phyloP scores from a whole-genome alignment of 352 stramenopile species.

The Pythium phragmiticola region DNA sequence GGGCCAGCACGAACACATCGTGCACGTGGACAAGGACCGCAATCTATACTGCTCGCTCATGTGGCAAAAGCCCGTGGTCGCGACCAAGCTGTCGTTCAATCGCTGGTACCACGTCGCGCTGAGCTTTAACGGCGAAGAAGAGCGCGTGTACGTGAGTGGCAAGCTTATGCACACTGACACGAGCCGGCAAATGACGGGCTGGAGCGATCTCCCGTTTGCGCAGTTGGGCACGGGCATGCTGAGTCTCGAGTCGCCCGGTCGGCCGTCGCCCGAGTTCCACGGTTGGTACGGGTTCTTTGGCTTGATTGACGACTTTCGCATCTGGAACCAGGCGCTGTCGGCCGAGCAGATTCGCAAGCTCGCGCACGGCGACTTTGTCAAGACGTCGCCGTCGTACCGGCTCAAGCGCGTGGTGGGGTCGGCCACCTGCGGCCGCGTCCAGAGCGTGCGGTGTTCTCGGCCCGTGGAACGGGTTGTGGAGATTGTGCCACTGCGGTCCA shows the following conservation, averaged over 20 bases:
- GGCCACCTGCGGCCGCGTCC: conserved; percentile 9
- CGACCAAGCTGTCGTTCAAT: conserved; percentile 23
- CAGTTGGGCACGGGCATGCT: conserved; percentile 65
- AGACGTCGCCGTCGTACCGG: conserved; percentile 16
- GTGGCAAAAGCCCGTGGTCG: conserved; percentile 28
- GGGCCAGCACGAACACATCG: conserved; percentile 40
- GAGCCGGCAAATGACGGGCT: conserved; percentile 35
- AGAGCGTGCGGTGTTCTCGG: conserved; percentile 21
- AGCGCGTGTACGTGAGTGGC: conserved; percentile 59
- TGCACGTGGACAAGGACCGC: conserved; percentile 39
- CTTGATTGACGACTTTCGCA: conserved; percentile 52
- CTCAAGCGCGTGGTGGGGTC: conserved; percentile 18
- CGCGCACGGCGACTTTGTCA: conserved; percentile 18
- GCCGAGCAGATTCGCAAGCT: conserved; percentile 21
- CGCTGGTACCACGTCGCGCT: conserved; percentile 77
- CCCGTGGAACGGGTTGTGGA: conserved; percentile 22
- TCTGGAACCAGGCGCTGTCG: conserved; percentile 40
- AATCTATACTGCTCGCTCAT: conserved; percentile 50
- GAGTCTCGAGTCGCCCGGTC: conserved; percentile 36
- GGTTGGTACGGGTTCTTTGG: conserved; percentile 75
- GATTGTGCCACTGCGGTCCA: conserved; percentile 16
- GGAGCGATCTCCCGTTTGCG: conserved; percentile 45
- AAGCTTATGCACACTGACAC: conserved; percentile 40
- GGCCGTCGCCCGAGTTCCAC: conserved; percentile 45
- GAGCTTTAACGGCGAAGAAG: conserved; percentile 42